Base-by-base conservation (phyloP, 1,284 basidiomycete genomes). In the Marasmius fiardii region DNA sequence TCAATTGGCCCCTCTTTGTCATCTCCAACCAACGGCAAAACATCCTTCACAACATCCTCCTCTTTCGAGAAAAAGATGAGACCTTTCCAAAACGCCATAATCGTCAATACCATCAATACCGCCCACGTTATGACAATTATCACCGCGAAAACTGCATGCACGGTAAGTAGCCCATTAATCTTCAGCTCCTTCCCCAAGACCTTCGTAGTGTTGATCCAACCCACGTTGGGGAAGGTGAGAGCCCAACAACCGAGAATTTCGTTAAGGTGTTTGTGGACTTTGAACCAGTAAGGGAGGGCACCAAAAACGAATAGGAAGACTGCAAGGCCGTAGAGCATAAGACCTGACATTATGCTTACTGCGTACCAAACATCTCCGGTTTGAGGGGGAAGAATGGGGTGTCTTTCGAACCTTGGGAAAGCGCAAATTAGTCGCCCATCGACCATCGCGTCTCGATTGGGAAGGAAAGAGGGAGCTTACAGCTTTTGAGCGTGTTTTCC, bases 171-270 rank as follows among this genome's bases (percentile, higher is more conserved):
- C 1, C 73, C 75, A 16, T 61, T 56, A 51, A 79, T 66, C 12
- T 73, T 28, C 61, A 79, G 73, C 43, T 73, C 67, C 54, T 77
- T 72, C 20, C 72, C 77, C 28, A 78, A 65, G 21, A 72, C 67
- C 37, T 73, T 69, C 31, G 76, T 64, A 6, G 70, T 74, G 3
- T 71, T 67, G 52, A 79, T 79, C 76, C 77, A 80, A 23, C 77
- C 77, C 28, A 80, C 77, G 72, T 78, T 79, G 1, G 77, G 77
- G 67, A 79, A 79, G 4, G 76, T 79, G 59, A 79, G 59, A 6
- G 76, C 75, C 76, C 77, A 78, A 74, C 76, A 79, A 54, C 77
- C 76, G n/a, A 80, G 70, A 53, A 79, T 80, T 56, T 79, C 76
- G 55, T 68, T 64, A 43, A 79, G 67, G 51, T 74, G 66, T 65